Evolutionary conservation across 805 yeast genomes (phyloP), one percentile per base, ranked within the genome.

Genomic region (Candida silvicultrix): DNA sequence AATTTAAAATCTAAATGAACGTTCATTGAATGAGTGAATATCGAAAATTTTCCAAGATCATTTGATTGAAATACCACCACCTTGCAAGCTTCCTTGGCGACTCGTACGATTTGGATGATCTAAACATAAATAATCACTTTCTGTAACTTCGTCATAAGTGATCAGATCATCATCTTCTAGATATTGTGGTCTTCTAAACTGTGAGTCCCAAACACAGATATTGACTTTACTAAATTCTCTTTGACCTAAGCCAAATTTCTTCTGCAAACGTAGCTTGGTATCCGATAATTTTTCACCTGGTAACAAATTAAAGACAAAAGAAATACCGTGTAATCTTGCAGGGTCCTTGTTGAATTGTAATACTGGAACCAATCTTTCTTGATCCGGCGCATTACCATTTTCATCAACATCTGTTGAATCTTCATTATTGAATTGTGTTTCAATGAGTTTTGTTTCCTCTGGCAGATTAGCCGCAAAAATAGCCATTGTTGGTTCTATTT

Each of bases 81-180:
- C 74, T 57, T 78, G 81, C 49, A 70, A 71, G 3, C 67, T 66
- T 6, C 68, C 72, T 45, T 77, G 73, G 48, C 82, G 73, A n/a
- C 81, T 75, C 38, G 81, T 70, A 58, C 94, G 77, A 60, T 89
- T 97, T 1, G 94, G 89, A 58, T 88, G 96, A 59, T 94, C 97
- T 59, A 94, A 69, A 23, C 90, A 95, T 43, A 94, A 67, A 29
- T 71, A 73, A 48, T 77, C 82, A 40, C 70, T 70, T 10, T 70
- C 68, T 16, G 69, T 64, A 47, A 82, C 59, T 38, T 74, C 75
- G 45, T 81, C 82, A 59, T 69, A 84, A 16, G 89, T 66, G 5
- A 74, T 69, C 39, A 77, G 52, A 8, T 75, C 76, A 22, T 78
- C 80, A 44, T 80, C 81, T 2, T 76, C 80, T 40, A 74, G 64